A percentile compares a stretch with the other conserved stretches of the same genome.
Conservation (phyloP, 257 asterid genomes). For the Solanum lycopersicoides region DNA sequence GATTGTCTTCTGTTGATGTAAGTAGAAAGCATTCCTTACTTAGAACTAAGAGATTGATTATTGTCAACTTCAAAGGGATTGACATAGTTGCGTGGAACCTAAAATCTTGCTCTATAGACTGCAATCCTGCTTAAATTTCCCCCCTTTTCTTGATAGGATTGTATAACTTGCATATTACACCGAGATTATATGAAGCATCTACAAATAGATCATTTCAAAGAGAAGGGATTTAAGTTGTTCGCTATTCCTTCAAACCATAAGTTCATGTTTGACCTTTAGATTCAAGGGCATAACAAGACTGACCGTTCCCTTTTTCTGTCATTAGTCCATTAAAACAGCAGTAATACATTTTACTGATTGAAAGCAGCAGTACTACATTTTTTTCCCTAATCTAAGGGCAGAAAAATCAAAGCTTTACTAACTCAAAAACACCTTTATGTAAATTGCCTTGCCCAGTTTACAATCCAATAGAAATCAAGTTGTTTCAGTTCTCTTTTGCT, state of each 20-base stretch:
- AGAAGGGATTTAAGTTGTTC: background rate
- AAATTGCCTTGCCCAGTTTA: background rate
- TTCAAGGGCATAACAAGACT: background rate
- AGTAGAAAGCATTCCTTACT: background rate
- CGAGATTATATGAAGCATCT: background rate
- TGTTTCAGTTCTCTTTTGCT: background rate
- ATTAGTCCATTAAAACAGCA: background rate
- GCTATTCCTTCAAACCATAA: background rate
- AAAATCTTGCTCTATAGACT: background rate
- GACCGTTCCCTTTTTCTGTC: background rate
- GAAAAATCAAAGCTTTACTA: background rate
- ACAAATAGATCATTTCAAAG: background rate
- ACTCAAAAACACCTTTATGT: background rate
- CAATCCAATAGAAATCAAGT: background rate
- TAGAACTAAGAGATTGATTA: background rate
- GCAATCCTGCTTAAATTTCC: background rate
- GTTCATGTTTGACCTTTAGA: background rate
- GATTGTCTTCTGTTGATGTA: background rate
- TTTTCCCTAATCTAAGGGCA: background rate
- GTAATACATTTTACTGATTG: background rate
- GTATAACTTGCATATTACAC: background rate
- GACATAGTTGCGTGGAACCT: background rate
- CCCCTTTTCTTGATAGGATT: background rate
- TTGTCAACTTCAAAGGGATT: background rate
- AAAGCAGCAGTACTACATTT: background rate